Evolutionary conservation across 805 yeast genomes (phyloP), one percentile per base, ranked within the genome.

Genomic region (Torulaspora franciscae): DNA sequence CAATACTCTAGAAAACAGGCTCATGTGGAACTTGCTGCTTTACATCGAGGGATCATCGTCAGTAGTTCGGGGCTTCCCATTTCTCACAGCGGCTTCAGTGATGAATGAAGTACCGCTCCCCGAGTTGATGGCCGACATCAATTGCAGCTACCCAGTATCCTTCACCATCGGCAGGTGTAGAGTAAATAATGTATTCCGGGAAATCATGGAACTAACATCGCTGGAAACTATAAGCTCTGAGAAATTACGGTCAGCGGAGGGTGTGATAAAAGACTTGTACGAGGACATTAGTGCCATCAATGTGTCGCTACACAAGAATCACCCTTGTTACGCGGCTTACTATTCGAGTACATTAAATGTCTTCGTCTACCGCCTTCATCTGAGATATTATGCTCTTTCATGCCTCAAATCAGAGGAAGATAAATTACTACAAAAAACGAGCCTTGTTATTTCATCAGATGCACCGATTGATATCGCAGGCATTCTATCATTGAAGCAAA

Each of bases 31-130:
- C 42, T 52, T 43, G 38, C 29, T 59, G 2, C 49, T 59, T 19
- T 61, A 56, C 36, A 39, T 57, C 9, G 65, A 61, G 40, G 65
- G 64, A 1, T 61, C 64, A 3, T 52, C 65, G 2, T 56, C 64
- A 3, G 65, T 61, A n/a, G 62, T 52, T 1, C 49, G 55, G 28
- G 65, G 65, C 3, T 50, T 57, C 22, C 52, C 59, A 22, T 61
- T 57, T 35, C 40, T 48, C n/a, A 45, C 56, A 6, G 40, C 60
- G 4, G 39, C 45, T 14, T 30, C 38, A 5, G 28, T 54, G 15
- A 39, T 54, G 30, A 30, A 43, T 25, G 39, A 41, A 13, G 48
- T 50, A 5, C 44, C 50, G 3, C 32, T 57, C 13, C 51, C 56
- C 3, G 39, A 22, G 13, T 9, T 32, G 7, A 19, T 14, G 6